Percentiles rank a stretch among this genome's conserved stretches.
Evolutionary conservation across 192 early-diverging fungal species (phyloP).

Genomic region (Haplosporangium gracile): DNA sequence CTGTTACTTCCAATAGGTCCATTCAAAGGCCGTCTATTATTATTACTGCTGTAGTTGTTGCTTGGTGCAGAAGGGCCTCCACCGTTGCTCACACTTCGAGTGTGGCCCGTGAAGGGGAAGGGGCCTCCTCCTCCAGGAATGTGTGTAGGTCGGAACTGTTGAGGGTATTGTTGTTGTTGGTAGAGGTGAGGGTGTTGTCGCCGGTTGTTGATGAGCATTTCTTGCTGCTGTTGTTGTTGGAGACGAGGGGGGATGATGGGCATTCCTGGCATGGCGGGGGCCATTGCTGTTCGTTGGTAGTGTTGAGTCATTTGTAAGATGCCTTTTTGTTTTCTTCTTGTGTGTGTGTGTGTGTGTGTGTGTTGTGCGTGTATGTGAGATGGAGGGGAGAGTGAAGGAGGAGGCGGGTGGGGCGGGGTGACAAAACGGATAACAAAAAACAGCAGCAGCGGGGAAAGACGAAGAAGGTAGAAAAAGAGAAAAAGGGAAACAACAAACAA

Average conservation of each 20-base stretch:
- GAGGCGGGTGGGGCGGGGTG: neutral
- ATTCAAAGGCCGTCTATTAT: neutral
- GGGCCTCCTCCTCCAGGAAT: neutral
- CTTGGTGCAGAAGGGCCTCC: neutral
- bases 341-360: neutral
- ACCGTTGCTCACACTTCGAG: constrained; percentile 32
- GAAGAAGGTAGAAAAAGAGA: neutral
- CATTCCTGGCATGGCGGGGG: constrained; percentile 18
- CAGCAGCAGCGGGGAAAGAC: neutral
- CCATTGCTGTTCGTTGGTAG: constrained; percentile 9
- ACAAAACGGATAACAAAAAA: neutral
- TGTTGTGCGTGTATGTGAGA: neutral
- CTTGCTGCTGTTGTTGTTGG: constrained; percentile 34
- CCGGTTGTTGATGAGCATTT: constrained; percentile 17
- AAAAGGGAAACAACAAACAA: no score
- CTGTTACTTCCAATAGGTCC: neutral
- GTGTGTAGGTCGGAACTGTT: neutral
- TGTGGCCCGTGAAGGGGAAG: neutral
- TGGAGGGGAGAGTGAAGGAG: neutral
- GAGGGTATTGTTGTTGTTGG: constrained; percentile 2
- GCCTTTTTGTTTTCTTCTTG: no score
- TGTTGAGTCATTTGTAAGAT: constrained; percentile 19
- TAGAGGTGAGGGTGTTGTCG: neutral
- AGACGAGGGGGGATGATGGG: constrained; percentile 38
- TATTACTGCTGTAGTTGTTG: neutral